Evolutionary conservation across 441 rosid genomes (phyloP).

Genomic region (Eruca vesicaria): DNA sequence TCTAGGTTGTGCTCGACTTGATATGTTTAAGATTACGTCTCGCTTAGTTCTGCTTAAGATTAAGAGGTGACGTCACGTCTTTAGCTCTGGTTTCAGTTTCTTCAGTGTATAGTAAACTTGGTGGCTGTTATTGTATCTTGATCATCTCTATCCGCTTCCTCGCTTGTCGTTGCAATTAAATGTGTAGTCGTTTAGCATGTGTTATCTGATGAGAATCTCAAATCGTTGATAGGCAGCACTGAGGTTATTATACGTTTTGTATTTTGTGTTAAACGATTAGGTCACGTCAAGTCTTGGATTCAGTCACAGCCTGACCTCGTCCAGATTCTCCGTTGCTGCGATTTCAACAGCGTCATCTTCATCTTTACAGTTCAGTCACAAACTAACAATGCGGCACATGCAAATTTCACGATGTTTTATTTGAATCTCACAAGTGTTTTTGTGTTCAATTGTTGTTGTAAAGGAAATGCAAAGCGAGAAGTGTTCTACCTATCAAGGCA

Average conservation of each 20-base stretch:
- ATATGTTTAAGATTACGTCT: background rate
- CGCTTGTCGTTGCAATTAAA: background rate
- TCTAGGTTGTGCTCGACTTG: background rate
- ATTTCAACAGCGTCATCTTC: slow-evolving; percentile 40
- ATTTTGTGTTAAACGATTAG: slow-evolving; percentile 34
- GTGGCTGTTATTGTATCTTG: background rate
- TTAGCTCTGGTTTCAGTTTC: background rate
- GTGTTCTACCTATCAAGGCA: slow-evolving; percentile 65
- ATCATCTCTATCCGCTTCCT: too few species aligned
- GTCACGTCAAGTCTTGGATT: slow-evolving; percentile 45
- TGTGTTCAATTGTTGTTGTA: slow-evolving; percentile 6
- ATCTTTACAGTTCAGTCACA: slow-evolving; percentile 63
- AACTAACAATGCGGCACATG: slow-evolving; percentile 2
- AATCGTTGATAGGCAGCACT: slow-evolving; percentile 1
- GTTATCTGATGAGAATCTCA: background rate
- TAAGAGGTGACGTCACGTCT: background rate
- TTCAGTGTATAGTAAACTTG: background rate
- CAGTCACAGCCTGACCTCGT: slow-evolving; percentile 32
- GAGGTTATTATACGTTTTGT: background rate
- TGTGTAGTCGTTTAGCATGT: slow-evolving; percentile 1
- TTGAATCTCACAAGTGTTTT: background rate
- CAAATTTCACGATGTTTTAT: background rate
- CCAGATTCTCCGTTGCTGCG: slow-evolving; percentile 47
- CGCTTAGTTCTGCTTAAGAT: background rate
- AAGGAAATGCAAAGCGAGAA: slow-evolving; percentile 47